Percentiles rank a stretch among this genome's conserved stretches.
Conservation (phyloP, 1,139 yeast genomes). For the Lodderomyces elongisporus region DNA sequence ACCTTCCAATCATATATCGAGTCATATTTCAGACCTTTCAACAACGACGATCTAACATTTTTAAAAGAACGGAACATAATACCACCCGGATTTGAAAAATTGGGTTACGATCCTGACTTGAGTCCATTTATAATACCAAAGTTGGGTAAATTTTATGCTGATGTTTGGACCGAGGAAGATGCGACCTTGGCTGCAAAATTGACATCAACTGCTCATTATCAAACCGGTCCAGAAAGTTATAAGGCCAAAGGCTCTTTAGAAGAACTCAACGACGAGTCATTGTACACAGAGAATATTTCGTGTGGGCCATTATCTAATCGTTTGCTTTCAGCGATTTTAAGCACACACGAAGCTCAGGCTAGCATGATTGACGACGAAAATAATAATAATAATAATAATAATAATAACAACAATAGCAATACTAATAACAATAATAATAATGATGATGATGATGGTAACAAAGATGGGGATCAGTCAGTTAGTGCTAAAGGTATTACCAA, state of each 20-base stretch:
- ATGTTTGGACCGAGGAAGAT: constrained; percentile 85
- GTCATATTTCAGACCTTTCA: constrained; percentile 71
- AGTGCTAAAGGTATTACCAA: neutral
- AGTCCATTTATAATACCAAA: constrained; percentile 77
- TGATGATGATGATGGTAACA: too few relatives aligned
- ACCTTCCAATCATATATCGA: constrained; percentile 85
- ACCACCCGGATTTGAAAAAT: constrained; percentile 47
- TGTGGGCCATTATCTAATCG: constrained; percentile 93
- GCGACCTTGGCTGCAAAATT: constrained; percentile 39
- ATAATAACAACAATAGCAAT: too few relatives aligned
- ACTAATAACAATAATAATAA: too few relatives aligned
- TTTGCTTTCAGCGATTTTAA: constrained; percentile 71
- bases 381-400: too few relatives aligned
- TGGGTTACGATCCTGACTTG: constrained; percentile 57
- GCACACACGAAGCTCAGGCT: constrained; percentile 42
- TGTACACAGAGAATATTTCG: constrained; percentile 71
- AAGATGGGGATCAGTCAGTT: too few relatives aligned
- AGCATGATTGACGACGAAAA: constrained; percentile 13
- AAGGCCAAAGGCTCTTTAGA: constrained; percentile 62
- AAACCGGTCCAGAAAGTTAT: constrained; percentile 41
- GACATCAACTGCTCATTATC: constrained; percentile 30
- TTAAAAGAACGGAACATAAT: constrained; percentile 55
- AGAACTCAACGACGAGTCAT: constrained; percentile 53
- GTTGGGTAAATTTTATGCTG: constrained; percentile 75
- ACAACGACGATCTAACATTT: constrained; percentile 77